A percentile compares a stretch with the other conserved stretches of the same genome.
Conservation (phyloP, 1,139 yeast genomes). For the Kazachstania sp. region DNA sequence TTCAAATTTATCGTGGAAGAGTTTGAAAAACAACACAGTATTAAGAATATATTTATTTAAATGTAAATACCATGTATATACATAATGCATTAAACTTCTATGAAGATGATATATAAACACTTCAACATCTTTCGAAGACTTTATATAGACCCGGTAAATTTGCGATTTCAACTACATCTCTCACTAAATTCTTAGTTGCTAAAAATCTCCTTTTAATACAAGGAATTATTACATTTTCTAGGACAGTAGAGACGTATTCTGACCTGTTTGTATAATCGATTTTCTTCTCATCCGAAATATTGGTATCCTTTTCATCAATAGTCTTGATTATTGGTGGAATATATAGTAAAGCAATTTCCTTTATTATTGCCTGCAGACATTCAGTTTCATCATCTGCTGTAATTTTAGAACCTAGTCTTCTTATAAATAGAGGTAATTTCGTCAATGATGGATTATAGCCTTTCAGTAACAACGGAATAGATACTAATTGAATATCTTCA, state of each 20-base stretch:
- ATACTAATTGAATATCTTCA: slow-evolving; percentile 32
- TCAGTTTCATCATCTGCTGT: slow-evolving; percentile 58
- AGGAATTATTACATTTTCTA: slow-evolving; percentile 63
- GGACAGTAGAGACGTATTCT: slow-evolving; percentile 27
- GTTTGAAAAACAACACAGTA: slow-evolving; percentile 19
- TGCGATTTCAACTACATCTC: slow-evolving; percentile 74
- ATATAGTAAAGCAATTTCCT: slow-evolving; percentile 65
- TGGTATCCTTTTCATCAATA: slow-evolving; percentile 15
- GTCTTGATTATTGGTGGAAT: slow-evolving; percentile 50
- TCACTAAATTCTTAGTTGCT: slow-evolving; percentile 48
- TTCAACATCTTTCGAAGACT: slow-evolving; percentile 83
- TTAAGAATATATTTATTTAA: slow-evolving; percentile 9
- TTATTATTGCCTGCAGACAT: slow-evolving; percentile 58
- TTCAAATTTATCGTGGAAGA: slow-evolving; percentile 16
- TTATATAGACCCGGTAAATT: slow-evolving; percentile 83
- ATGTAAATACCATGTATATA: not conserved
- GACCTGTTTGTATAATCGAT: slow-evolving; percentile 14
- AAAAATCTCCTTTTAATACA: slow-evolving; percentile 54
- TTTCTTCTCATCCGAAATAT: slow-evolving; percentile 17
- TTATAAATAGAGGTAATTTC: slow-evolving; percentile 61
- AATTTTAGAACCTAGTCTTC: slow-evolving; percentile 49
- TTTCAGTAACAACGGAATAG: slow-evolving; percentile 62
- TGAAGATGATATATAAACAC: not conserved
- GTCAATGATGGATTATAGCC: slow-evolving; percentile 53
- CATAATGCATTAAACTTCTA: too few relatives aligned